These are phyloP conservation scores for Ustilago esculenta DNA, from an alignment of 1,284 basidiomycete species.

Conservation along the genomic window DNA sequence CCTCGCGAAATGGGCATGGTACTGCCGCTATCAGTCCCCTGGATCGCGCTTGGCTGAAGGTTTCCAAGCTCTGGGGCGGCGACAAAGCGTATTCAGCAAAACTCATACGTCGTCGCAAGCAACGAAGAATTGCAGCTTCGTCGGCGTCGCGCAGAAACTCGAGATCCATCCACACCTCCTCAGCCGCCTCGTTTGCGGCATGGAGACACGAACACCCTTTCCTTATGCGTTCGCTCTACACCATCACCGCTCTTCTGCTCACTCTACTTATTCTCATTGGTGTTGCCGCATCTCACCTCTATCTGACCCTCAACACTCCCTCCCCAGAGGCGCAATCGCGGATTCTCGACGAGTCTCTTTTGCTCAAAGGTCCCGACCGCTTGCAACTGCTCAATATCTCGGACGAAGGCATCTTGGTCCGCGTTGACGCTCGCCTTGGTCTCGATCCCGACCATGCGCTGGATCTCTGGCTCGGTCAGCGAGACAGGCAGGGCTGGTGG, in stretches of 20 bases:
- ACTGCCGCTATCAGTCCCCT: constrained; percentile 14
- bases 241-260: constrained; percentile 35
- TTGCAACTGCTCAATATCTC: constrained; percentile 56
- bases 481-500: constrained; percentile 46
- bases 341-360: constrained; percentile 54
- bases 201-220: constrained; percentile 43
- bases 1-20: constrained; percentile 7
- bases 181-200: constrained; percentile 30
- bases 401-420: constrained; percentile 53
- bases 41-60: constrained; percentile 40
- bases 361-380: constrained; percentile 57
- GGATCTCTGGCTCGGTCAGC: constrained; percentile 56
- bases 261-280: constrained; percentile 40
- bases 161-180: constrained; percentile 28
- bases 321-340: constrained; percentile 42
- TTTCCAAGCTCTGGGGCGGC: constrained; percentile 43
- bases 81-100: constrained; percentile 38
- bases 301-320: constrained; percentile 45
- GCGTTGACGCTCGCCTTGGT: constrained; percentile 57
- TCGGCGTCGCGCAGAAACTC: constrained; percentile 33
- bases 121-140: constrained; percentile 21
- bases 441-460: constrained; percentile 58
- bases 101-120: constrained; percentile 32
- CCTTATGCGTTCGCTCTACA: constrained; percentile 34
- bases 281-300: constrained; percentile 48